These are phyloP conservation scores for Silene uniflora DNA, from an alignment of 148 eudicot species.

Conservation along the genomic window DNA sequence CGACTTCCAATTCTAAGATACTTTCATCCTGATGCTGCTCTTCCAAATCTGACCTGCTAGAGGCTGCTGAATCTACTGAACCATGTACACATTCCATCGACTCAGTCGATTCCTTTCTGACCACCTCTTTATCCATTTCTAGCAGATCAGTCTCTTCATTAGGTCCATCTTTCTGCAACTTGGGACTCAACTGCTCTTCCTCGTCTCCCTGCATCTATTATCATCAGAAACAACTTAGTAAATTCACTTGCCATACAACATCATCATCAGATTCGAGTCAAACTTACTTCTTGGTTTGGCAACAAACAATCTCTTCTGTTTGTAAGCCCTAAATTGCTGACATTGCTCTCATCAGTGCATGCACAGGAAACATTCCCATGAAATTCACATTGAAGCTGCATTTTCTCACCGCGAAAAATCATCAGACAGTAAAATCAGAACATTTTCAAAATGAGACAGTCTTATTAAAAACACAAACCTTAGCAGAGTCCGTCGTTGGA, in stretches of 20 bases:
- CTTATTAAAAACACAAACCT: conserved; percentile 26
- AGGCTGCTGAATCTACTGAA: conserved; percentile 35
- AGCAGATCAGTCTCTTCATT: conserved; percentile 13
- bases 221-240: conserved; percentile 2
- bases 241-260: background rate
- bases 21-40: conserved; percentile 25
- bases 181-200: conserved; percentile 27
- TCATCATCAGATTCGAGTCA: background rate
- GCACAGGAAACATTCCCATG: conserved; percentile 24
- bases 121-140: conserved; percentile 20
- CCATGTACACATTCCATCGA: conserved; percentile 40
- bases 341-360: conserved; percentile 20
- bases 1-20: conserved; percentile 17
- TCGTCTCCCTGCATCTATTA: conserved; percentile 23
- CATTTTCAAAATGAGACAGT: background rate
- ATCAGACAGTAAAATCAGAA: conserved; percentile 2
- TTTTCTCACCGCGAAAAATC: conserved; percentile 1
- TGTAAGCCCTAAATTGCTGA: conserved; percentile 9
- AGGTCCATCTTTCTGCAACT: conserved; percentile 17
- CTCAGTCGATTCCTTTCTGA: conserved; percentile 24
- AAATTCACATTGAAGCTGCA: conserved; percentile 30
- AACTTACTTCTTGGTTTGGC: conserved; percentile 31
- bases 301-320: conserved; percentile 37
- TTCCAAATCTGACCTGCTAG: conserved; percentile 30
- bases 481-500: conserved; percentile 21